These are phyloP conservation scores for Pseudogymnoascus sp. DNA, from an alignment of 2,329 filamentous ascomycete genomes.

Conservation along the genomic window DNA sequence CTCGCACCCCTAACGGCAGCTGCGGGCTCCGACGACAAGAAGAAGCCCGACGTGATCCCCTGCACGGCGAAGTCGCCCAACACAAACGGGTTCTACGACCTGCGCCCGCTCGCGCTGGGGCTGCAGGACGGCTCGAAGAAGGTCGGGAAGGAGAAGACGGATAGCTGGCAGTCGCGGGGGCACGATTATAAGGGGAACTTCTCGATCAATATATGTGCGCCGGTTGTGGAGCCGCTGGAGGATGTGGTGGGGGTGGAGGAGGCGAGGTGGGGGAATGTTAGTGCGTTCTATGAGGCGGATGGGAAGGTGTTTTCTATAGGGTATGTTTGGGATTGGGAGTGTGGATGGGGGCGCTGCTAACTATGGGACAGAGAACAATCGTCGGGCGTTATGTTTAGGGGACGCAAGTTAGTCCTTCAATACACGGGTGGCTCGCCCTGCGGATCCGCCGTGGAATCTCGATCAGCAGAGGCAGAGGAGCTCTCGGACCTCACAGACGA, in stretches of 20 bases:
- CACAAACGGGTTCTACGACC: slow-evolving; percentile 25
- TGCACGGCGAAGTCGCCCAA: slow-evolving; percentile 25
- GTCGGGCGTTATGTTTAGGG: slow-evolving; percentile 47
- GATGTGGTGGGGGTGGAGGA: slow-evolving; percentile 57
- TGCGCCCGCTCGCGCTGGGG: slow-evolving; percentile 24
- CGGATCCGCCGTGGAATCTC: slow-evolving; percentile 31
- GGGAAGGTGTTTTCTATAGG: slow-evolving; percentile 67
- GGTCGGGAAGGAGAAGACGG: slow-evolving; percentile 43
- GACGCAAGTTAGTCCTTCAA: slow-evolving; percentile 67
- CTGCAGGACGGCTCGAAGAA: slow-evolving; percentile 27
- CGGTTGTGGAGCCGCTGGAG: slow-evolving; percentile 59
- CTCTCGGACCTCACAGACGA: slow-evolving; percentile 27
- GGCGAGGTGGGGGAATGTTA: slow-evolving; percentile 60
- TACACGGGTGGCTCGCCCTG: slow-evolving; percentile 73
- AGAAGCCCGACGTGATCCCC: slow-evolving; percentile 19
- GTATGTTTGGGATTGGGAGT: slow-evolving; percentile 36
- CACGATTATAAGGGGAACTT: slow-evolving; percentile 76
- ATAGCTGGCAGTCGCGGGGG: slow-evolving; percentile 57
- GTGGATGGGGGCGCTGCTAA: slow-evolving; percentile 8
- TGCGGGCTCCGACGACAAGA: slow-evolving; percentile 20
- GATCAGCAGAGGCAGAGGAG: slow-evolving; percentile 26
- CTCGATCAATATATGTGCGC: slow-evolving; percentile 71
- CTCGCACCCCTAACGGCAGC: slow-evolving; percentile 18
- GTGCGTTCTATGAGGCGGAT: slow-evolving; percentile 63
- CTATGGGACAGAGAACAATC: slow-evolving; percentile 43